These are phyloP conservation scores for Suillus fuscotomentosus DNA, from an alignment of 768 basidiomycete species.

Conservation along the genomic window DNA sequence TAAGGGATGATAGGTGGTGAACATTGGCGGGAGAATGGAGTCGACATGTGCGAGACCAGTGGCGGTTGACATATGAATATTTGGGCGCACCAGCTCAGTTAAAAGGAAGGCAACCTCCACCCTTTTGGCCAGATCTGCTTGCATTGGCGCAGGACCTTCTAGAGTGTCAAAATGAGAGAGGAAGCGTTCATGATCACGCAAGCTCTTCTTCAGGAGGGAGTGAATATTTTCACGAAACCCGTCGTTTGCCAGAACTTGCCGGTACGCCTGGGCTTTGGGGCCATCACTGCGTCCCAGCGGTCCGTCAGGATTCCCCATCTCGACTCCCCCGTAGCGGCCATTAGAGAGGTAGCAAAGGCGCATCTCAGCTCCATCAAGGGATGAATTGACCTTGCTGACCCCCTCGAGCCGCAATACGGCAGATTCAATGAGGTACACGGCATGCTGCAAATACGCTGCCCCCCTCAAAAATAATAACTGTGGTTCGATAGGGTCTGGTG, in stretches of 20 bases:
- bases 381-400: conserved; percentile 52
- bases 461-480: conserved; percentile 84
- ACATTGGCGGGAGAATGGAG: conserved; percentile 45
- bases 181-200: conserved; percentile 85
- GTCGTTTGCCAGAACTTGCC: conserved; percentile 51
- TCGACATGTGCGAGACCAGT: conserved; percentile 39
- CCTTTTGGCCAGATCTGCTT: conserved; percentile 45
- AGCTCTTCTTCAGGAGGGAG: conserved; percentile 63
- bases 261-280: conserved; percentile 64
- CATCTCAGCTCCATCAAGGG: conserved; percentile 68
- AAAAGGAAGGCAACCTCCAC: conserved; percentile 69
- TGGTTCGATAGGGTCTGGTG: conserved; percentile 85
- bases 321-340: conserved; percentile 80
- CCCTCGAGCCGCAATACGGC: conserved; percentile 71
- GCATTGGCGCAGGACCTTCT: conserved; percentile 37
- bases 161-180: conserved; percentile 79
- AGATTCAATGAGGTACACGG: conserved; percentile 69
- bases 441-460: conserved; percentile 80
- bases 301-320: conserved; percentile 79
- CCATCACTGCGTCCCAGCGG: conserved; percentile 62
- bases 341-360: conserved; percentile 74
- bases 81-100: conserved; percentile 66
- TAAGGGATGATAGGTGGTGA: conserved; percentile 89
- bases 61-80: conserved; percentile 40
- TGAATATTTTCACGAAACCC: conserved; percentile 60